Evolutionary conservation across 768 basidiomycete species (phyloP), one percentile per base, ranked within the genome.

Genomic region (Hysterangium stoloniferum): DNA sequence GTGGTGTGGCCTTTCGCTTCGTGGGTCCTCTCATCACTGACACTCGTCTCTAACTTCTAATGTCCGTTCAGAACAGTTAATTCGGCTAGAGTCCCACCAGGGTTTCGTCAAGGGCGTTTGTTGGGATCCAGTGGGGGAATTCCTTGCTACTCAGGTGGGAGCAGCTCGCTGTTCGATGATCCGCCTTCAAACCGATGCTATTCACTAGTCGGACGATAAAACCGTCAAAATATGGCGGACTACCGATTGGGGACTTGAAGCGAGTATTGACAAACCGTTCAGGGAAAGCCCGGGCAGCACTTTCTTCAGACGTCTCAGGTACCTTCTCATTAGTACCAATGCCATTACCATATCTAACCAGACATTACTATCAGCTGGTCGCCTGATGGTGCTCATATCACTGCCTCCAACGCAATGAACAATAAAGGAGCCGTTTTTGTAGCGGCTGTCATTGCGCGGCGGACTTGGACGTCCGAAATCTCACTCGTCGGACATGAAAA

Each of bases 61-160:
- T 36, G 12, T 4, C 6, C 3, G 46, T 0, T 61, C n/a, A 96
- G 94, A 94, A 58, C 83, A 86, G 11, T 64, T 97, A 50, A 74
- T 78, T 33, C 89, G 84, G 64, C 76, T 99, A 5, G 87, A 89
- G 52, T 80, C 80, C 52, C 96, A 98, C 61, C 83, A 90, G 60
- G 95, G 93, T 2, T 97, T 97, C 65, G 94, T 99, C 59, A 98
- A 99, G 67, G 96, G 96, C 52, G 90, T 99, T 44, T 94, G 91
- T 62, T 99, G 95, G 83, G 96, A 99, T 68, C 96, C 96, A 3
- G 95, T 94, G 2, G 96, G 96, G 40, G 88, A 97, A 67, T 97
- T 84, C 62, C 80, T 99, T 54, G 95, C 96, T n/a, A 97, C 95
- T 35, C 71, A 72, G 59, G 71, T 69, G 13, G n/a, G n/a, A n/a